Base-by-base conservation (phyloP, 306 rosid species). In the Senna tora region DNA sequence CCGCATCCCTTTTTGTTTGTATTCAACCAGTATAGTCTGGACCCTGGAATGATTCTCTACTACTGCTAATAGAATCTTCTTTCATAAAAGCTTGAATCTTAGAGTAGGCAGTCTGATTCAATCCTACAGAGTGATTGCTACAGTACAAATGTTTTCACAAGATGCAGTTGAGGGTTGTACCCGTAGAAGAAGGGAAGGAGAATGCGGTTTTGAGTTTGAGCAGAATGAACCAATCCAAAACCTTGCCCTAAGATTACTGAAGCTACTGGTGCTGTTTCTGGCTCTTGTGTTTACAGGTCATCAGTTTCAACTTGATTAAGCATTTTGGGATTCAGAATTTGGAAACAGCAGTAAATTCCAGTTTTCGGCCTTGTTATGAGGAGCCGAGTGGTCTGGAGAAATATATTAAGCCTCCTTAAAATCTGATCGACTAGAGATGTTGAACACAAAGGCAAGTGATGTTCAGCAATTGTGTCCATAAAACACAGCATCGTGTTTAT, bases 171-270 rank as follows among this genome's bases (percentile, higher is more conserved):
- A 85, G 96, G 79, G 96, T 54, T 64, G 73, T 72, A 77, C 74
- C 87, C 21, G 21, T 82, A 51, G 99, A 95, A 81, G 97, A 91
- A 82, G 96, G 96, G 56, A 88, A 86, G 67, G 91, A 88, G 56
- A 80, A 71, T 5, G 78, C 50, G 69, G 67, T 46, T 38, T 38
- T n/a, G n/a, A n/a, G n/a, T n/a, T n/a, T n/a, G n/a, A 74, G 15
- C 79, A 75, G 96, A 72, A 45, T 76, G 28, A 82, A 59, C 68
- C 93, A 81, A 54, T 49, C 81, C 8, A 91, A 86, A 82, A 84
- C 92, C 9, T 74, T 89, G 87, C 91, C 97, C 17, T 85, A 1
- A 69, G 91, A 68, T 49, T 88, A 33, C 76, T 95, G 69, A 78
- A 82, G 83, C 47, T 88, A 17, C 77, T 95, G 75, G 81, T 87